Evolutionary conservation across 768 basidiomycete genomes (phyloP).

Genomic region (Pisolithus marmoratus): DNA sequence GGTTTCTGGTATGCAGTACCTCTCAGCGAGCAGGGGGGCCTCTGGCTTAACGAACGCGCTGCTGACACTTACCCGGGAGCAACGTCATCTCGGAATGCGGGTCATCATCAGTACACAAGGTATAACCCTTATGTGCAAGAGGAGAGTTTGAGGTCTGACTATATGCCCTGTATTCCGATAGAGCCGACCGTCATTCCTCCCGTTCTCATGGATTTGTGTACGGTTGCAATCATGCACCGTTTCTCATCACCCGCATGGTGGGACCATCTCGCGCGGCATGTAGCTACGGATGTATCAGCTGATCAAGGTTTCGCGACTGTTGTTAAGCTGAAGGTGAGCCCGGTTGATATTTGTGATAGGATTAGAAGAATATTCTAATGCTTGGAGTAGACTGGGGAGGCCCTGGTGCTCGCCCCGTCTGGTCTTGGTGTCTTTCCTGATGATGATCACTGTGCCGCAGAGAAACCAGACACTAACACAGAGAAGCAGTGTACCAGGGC

Average conservation of each 20-base stretch:
- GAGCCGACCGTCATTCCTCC: conserved; percentile 72
- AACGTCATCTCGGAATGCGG: conserved; percentile 67
- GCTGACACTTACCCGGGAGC: conserved; percentile 58
- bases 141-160: no score
- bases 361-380: background rate
- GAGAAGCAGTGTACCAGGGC: conserved; percentile 4
- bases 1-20: conserved; percentile 29
- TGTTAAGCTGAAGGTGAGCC: conserved; percentile 53
- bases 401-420: conserved; percentile 62
- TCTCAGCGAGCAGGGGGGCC: conserved; percentile 40
- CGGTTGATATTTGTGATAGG: background rate
- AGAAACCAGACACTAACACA: background rate
- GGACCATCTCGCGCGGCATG: conserved; percentile 61
- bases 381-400: conserved; percentile 56
- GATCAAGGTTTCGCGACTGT: conserved; percentile 62
- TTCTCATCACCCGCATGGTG: conserved; percentile 78
- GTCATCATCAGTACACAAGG: conserved; percentile 74
- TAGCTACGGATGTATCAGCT: conserved; percentile 54
- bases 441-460: background rate
- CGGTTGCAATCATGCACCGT: conserved; percentile 57
- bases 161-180: conserved; percentile 17
- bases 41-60: conserved; percentile 57
- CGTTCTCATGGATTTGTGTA: conserved; percentile 60
- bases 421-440: conserved; percentile 43
- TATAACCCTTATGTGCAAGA: conserved; percentile 6